Evolutionary conservation across 2,329 filamentous ascomycete species (phyloP), one percentile per base, ranked within the genome.

Genomic region (Teratosphaeria zuluensis): DNA sequence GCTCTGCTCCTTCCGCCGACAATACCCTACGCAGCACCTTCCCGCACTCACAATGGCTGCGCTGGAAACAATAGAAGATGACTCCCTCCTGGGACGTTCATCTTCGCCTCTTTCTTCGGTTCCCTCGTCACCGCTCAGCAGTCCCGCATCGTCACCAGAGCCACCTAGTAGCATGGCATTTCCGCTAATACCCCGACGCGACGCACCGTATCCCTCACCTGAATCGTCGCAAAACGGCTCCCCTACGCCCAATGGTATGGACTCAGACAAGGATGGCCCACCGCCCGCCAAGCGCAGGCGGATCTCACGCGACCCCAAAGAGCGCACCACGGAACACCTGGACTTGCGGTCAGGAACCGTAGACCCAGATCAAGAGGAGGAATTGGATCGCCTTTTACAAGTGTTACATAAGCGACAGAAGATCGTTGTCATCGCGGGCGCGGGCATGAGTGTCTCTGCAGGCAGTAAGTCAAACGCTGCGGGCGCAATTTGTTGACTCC

Each of bases 401-500:
- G 86, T 86, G 28, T 75, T 99, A 58, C 87, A 88, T 68, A 91
- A 89, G 70, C 94, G 94, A 79, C 89, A 92, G 76, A 96, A 96
- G 78, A 95, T 99, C 71, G 90, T 99, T 35, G 90, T 97, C 56
- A 89, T 99, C 72, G 94, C 92, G 53, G 94, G 94, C 59, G 94
- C 94, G 63, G 94, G 94, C 62, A 99, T 99, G 68, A 97, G 94
- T 46, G 94, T 96, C 56, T 92, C 92, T 57, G 92, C 94, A 66
- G 94, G 94, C 63, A 95, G 86, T 89, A 81, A 70, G 87, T 84
- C 53, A 61, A 60, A 58, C 56, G 28, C 14, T 28, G 16, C 31
- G 38, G 54, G 54, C 32, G 38, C 31, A 24, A 46, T 46, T n/a
- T 38, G 54, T 30, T 28, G 28, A 30, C 31, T 55, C 16, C 31